Evolutionary conservation across 352 stramenopile species (phyloP).

Genomic region (Phytophthora megakarya): DNA sequence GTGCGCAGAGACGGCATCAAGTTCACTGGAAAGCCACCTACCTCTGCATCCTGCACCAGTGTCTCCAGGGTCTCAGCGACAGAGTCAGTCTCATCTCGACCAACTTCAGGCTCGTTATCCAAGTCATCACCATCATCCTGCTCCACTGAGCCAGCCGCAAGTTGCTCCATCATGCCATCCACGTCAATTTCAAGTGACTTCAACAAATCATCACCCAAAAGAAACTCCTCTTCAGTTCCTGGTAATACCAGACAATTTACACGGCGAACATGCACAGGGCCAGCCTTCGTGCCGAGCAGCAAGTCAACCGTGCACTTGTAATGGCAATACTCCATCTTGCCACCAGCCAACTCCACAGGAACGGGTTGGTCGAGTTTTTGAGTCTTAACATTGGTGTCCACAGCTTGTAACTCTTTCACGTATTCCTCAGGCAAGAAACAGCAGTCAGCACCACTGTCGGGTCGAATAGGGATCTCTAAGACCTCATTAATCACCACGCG

Average conservation of each 20-base stretch:
- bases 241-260: constrained; percentile 8
- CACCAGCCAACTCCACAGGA: constrained; percentile 4
- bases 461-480: constrained; percentile 8
- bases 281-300: constrained; percentile 15
- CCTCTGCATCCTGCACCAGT: not conserved
- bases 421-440: constrained; percentile 11
- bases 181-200: constrained; percentile 19
- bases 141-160: not conserved
- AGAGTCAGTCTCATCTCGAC: not conserved
- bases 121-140: constrained; percentile 5
- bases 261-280: constrained; percentile 9
- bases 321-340: not conserved
- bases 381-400: not conserved
- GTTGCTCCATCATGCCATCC: constrained; percentile 11
- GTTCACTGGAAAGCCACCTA: too few species aligned
- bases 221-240: constrained; percentile 11
- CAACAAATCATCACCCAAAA: constrained; percentile 6
- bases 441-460: not conserved
- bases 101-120: constrained; percentile 10
- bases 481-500: constrained; percentile 15
- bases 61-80: not conserved
- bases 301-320: constrained; percentile 5
- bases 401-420: not conserved
- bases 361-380: constrained; percentile 1
- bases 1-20: not conserved